Evolutionary conservation across 1,284 basidiomycete genomes (phyloP).

Genomic region (Mycena sp.): DNA sequence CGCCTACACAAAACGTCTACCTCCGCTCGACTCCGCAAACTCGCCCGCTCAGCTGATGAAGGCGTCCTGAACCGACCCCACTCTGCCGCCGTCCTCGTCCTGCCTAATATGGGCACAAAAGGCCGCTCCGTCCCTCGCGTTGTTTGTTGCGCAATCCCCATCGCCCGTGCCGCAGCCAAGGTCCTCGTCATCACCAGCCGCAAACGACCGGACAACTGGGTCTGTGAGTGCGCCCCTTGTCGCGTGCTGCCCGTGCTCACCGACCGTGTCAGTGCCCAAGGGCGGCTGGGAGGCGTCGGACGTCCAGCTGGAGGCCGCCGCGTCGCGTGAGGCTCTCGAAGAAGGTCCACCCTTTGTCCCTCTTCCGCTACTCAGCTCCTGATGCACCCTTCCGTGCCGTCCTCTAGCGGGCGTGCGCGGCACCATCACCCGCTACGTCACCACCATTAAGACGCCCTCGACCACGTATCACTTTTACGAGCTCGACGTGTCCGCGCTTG

Average conservation of each 20-base stretch:
- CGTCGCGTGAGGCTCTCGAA: constrained; percentile 88
- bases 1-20: not conserved
- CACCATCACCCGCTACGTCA: constrained; percentile 79
- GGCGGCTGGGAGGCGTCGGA: constrained; percentile 87
- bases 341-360: constrained; percentile 89
- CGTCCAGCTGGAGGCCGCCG: constrained; percentile 81
- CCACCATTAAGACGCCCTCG: constrained; percentile 77
- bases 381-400: constrained; percentile 50
- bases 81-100: constrained; percentile 28
- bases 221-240: constrained; percentile 69
- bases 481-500: constrained; percentile 78
- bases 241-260: constrained; percentile 26
- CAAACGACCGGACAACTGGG: constrained; percentile 81
- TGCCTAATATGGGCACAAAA: constrained; percentile 72
- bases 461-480: constrained; percentile 89
- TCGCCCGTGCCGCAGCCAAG: constrained; percentile 73
- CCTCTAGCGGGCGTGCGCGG: constrained; percentile 81
- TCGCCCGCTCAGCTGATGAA: constrained; percentile 41
- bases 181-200: constrained; percentile 84
- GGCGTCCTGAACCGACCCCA: constrained; percentile 37
- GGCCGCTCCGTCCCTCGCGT: constrained; percentile 79
- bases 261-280: constrained; percentile 71
- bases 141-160: constrained; percentile 88
- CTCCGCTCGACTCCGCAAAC: constrained; percentile 28
- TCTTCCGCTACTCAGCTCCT: constrained; percentile 76